Conservation (phyloP, 768 basidiomycete genomes). For the Russula griseocarnosa region DNA sequence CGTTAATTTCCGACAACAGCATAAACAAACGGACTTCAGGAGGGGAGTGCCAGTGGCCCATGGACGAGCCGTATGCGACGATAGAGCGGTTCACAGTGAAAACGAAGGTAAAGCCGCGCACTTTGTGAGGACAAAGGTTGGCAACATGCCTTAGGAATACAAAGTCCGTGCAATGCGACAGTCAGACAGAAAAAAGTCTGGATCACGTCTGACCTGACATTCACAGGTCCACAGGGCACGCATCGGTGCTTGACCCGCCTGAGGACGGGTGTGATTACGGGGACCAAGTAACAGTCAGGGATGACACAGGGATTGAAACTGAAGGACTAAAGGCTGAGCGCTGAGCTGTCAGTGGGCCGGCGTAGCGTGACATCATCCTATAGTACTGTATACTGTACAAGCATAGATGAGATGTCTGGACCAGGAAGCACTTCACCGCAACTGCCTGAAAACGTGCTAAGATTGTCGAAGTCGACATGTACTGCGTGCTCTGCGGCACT, state of each 20-base stretch:
- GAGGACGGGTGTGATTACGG: background rate
- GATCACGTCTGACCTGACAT: background rate
- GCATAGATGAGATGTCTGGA: background rate
- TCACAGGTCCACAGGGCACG: background rate
- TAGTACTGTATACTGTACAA: background rate
- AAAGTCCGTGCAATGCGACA: background rate
- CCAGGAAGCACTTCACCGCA: background rate
- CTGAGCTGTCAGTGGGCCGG: too few relatives aligned
- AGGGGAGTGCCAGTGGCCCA: constrained; percentile 4
- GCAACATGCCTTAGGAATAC: background rate
- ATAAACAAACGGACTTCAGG: background rate
- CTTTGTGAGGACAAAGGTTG: background rate
- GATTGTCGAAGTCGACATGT: too few relatives aligned
- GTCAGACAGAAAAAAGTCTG: background rate
- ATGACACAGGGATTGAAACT: constrained; percentile 42
- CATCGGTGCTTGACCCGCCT: too few relatives aligned
- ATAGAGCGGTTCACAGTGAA: constrained; percentile 1
- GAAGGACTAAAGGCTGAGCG: background rate
- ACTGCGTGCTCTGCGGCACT: background rate
- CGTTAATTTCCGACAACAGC: constrained; percentile 10
- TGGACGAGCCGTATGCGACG: constrained; percentile 5
- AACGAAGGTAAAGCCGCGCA: constrained; percentile 3
- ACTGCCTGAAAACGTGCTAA: background rate
- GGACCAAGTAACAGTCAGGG: constrained; percentile 40
- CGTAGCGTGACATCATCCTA: background rate